Evolutionary conservation across 2,329 filamentous ascomycete genomes (phyloP).

Genomic region (Parasarocladium wereldwijsianum): DNA sequence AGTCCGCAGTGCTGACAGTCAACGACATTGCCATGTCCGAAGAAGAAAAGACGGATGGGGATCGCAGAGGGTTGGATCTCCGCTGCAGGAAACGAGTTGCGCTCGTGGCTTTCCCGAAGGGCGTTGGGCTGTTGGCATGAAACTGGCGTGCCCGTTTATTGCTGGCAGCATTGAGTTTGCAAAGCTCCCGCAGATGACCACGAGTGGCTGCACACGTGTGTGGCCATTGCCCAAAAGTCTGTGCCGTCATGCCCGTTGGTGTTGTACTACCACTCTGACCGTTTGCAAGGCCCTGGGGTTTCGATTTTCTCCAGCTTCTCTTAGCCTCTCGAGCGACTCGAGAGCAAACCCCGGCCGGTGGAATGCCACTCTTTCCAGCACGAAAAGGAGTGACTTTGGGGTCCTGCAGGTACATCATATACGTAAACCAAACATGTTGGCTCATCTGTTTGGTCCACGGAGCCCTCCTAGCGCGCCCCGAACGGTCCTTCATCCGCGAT

Average conservation of each 20-base stretch:
- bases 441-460: slow-evolving; percentile 53
- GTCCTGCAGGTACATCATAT: slow-evolving; percentile 49
- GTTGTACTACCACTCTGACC: slow-evolving; percentile 37
- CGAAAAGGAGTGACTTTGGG: slow-evolving; percentile 53
- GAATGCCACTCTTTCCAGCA: slow-evolving; percentile 47
- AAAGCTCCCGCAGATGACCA: slow-evolving; percentile 46
- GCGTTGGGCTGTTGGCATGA: slow-evolving; percentile 39
- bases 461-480: slow-evolving; percentile 29
- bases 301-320: slow-evolving; percentile 51
- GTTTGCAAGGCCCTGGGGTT: slow-evolving; percentile 16
- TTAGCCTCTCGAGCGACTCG: slow-evolving; percentile 52
- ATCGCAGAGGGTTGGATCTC: slow-evolving; percentile 29
- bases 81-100: slow-evolving; percentile 34
- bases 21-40: slow-evolving; percentile 51
- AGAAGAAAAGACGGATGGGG: slow-evolving; percentile 37
- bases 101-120: slow-evolving; percentile 29
- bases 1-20: slow-evolving; percentile 45
- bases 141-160: slow-evolving; percentile 27
- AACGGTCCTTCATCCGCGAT: background rate
- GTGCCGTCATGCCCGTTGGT: slow-evolving; percentile 31
- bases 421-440: slow-evolving; percentile 51
- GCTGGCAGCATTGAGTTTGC: slow-evolving; percentile 36
- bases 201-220: slow-evolving; percentile 49
- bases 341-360: slow-evolving; percentile 48
- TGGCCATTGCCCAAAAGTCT: slow-evolving; percentile 45